Percentiles rank a stretch among this genome's conserved stretches.
Evolutionary conservation across 441 rosid species (phyloP).

Genomic region (Populus hybrid): DNA sequence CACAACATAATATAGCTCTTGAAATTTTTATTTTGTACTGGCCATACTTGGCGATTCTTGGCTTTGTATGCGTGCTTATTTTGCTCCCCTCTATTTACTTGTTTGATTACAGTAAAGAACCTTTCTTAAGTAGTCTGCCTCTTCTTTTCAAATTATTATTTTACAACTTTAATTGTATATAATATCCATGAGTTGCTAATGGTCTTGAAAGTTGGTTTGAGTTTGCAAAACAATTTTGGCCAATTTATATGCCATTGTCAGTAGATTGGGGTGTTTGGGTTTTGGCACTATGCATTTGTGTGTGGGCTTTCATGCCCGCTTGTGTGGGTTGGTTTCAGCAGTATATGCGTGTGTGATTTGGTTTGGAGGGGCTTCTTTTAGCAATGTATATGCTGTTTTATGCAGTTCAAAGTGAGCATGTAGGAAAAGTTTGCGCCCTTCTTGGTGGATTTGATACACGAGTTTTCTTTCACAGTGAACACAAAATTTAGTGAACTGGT

Average conservation of each 20-base stretch:
- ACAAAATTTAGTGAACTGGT: background rate
- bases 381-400: background rate
- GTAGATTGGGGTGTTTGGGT: background rate
- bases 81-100: background rate
- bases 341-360: no score
- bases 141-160: background rate
- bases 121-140: background rate
- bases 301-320: background rate
- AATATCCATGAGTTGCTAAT: background rate
- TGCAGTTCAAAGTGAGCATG: background rate
- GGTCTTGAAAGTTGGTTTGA: background rate
- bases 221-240: background rate
- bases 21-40: background rate
- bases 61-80: background rate
- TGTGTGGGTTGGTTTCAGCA: background rate
- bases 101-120: background rate
- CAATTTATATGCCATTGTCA: background rate
- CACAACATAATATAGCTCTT: background rate
- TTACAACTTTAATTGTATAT: background rate
- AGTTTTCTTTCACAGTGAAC: background rate
- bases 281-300: background rate
- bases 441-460: background rate
- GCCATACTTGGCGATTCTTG: background rate
- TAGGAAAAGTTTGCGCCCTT: background rate
- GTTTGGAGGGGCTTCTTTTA: background rate